These are phyloP conservation scores for Marasmius fiardii DNA, from an alignment of 1,284 basidiomycete species.

Conservation along the genomic window DNA sequence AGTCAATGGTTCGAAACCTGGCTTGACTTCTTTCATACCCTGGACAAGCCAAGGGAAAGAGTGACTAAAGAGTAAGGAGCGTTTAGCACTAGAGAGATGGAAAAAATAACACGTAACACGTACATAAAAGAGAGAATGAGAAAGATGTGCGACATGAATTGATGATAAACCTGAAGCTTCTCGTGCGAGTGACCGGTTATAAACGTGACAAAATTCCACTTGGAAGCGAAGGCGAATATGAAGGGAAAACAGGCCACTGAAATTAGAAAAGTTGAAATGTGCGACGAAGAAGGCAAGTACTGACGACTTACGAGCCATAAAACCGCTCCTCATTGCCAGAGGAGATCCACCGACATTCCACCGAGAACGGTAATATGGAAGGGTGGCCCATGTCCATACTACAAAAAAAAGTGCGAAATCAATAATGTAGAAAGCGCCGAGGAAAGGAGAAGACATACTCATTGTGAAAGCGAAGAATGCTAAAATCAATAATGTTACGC, in stretches of 20 bases:
- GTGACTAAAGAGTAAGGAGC: neutral
- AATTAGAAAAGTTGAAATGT: neutral
- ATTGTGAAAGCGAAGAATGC: conserved; percentile 1
- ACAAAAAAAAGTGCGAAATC: neutral
- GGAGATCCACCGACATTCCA: conserved; percentile 3
- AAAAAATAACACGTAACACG: neutral
- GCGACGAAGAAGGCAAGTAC: neutral
- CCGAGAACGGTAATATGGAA: neutral
- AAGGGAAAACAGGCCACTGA: conserved; percentile 3
- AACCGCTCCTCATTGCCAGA: neutral
- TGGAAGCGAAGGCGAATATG: conserved; percentile 1
- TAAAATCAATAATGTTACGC: neutral
- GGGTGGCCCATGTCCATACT: conserved; percentile 1
- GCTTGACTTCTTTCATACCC: neutral
- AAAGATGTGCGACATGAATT: conserved; percentile 5
- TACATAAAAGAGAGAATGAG: conserved; percentile 1
- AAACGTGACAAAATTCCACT: conserved; percentile 5
- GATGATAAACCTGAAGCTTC: conserved; percentile 5
- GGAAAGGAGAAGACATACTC: neutral
- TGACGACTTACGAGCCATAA: conserved; percentile 1
- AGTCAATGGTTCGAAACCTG: neutral
- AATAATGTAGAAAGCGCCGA: neutral
- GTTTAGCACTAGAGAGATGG: neutral
- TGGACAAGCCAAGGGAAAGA: neutral
- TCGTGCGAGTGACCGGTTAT: conserved; percentile 5